Conservation (phyloP, 768 basidiomycete species). For the Lactarius trivialis region DNA sequence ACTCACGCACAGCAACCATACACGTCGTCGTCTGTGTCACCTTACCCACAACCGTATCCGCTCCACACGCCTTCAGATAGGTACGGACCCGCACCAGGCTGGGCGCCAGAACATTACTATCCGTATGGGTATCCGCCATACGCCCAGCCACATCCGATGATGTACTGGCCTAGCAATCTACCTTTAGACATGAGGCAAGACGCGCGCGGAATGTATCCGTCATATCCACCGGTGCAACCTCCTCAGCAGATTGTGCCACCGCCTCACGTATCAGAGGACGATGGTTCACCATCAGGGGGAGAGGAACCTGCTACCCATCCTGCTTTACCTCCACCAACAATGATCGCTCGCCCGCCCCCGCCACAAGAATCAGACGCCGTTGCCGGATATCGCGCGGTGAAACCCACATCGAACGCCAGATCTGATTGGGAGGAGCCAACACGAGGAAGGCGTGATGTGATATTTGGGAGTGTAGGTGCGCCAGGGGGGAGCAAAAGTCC, state of each 20-base stretch:
- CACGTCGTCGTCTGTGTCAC: constrained; percentile 21
- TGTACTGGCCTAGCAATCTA: constrained; percentile 33
- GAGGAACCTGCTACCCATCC: constrained; percentile 14
- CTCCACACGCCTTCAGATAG: constrained; percentile 19
- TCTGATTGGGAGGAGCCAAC: constrained; percentile 1
- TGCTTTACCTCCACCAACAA: constrained; percentile 29
- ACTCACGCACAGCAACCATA: constrained; percentile 19
- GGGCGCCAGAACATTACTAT: constrained; percentile 29
- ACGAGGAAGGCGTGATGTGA: constrained; percentile 15
- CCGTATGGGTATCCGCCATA: constrained; percentile 26
- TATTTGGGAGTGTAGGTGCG: constrained; percentile 22
- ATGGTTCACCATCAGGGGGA: constrained; percentile 1
- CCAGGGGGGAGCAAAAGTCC: constrained; percentile 22
- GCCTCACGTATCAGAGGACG: constrained; percentile 1
- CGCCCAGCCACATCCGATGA: constrained; percentile 29
- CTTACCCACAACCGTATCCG: constrained; percentile 22
- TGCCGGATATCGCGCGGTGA: constrained; percentile 31
- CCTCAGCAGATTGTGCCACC: constrained; percentile 4
- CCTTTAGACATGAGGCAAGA: constrained; percentile 15
- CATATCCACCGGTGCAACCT: constrained; percentile 18
- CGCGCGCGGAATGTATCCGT: constrained; percentile 4
- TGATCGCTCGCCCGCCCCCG: constrained; percentile 30
- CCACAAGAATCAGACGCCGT: constrained; percentile 33
- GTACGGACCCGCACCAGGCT: constrained; percentile 16
- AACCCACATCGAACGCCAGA: constrained; percentile 14